A percentile compares a stretch with the other conserved stretches of the same genome.
Evolutionary conservation across 1,139 yeast genomes (phyloP).

Genomic region (Hyphopichia khmerensis): DNA sequence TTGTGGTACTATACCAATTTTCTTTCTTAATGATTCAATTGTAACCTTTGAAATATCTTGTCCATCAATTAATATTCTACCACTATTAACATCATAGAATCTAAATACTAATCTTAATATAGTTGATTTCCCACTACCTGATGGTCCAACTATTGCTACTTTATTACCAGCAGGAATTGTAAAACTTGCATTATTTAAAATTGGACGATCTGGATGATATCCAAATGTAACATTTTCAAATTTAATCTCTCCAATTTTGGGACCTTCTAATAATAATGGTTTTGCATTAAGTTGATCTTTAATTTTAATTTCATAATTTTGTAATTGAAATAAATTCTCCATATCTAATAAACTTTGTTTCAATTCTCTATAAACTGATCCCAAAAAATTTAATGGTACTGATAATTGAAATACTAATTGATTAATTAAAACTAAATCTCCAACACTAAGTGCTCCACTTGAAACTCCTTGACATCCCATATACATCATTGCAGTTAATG

Average conservation of each 20-base stretch:
- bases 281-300: constrained; percentile 61
- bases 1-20: constrained; percentile 94
- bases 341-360: constrained; percentile 89
- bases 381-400: constrained; percentile 90
- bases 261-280: constrained; percentile 47
- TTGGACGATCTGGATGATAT: constrained; percentile 85
- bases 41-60: constrained; percentile 80
- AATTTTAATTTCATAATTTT: constrained; percentile 69
- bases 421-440: constrained; percentile 93
- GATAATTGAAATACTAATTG: constrained; percentile 94
- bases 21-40: constrained; percentile 68
- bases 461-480: constrained; percentile 97
- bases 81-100: constrained; percentile 80
- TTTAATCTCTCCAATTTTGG: constrained; percentile 64
- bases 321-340: constrained; percentile 86
- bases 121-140: constrained; percentile 95
- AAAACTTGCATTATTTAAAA: constrained; percentile 76
- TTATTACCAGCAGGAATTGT: constrained; percentile 88
- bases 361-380: constrained; percentile 91
- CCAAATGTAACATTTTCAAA: constrained; percentile 95
- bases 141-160: constrained; percentile 93
- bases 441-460: constrained; percentile 79
- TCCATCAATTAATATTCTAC: constrained; percentile 83
- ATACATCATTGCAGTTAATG: constrained; percentile 96
- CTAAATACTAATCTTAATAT: constrained; percentile 80